Evolutionary conservation across 2,329 filamentous ascomycete species (phyloP), one percentile per base, ranked within the genome.

Genomic region (Fusarium buharicum): DNA sequence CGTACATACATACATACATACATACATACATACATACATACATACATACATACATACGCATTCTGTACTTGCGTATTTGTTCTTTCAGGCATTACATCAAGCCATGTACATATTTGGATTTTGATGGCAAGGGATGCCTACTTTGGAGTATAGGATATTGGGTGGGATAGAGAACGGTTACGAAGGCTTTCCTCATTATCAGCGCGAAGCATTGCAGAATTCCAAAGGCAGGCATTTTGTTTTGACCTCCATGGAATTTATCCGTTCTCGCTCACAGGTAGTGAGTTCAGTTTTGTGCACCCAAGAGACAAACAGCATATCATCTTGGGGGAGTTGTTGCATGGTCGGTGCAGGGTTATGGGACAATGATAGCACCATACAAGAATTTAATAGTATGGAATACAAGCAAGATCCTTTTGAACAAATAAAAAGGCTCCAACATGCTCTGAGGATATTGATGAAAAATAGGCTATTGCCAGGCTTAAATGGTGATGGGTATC

Each of bases 201-300:
- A 62, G 47, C 45, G 61, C 34, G 41, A 65, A 61, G 56, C 61
- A 64, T 64, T 52, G 36, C 55, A 62, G 50, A 36, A 65, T 55
- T 40, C 61, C 61, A 62, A 58, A 61, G 51, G 30, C 28, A 57
- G 61, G 51, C 52, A 64, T 52, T 57, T 64, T 64, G 48, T 65
- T 64, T 62, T 53, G 14, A 37, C 16, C 33, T 28, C 36, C 30
- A 41, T 64, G 50, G 46, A 48, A 39, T 18, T 31, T 38, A 40
- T 53, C 20, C 41, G 39, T 40, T 39, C 48, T 58, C 18, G 48
- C 20, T 41, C 27, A 49, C 20, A 45, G 36, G 28, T 33, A 50
- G 22, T 48, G 33, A 27, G 46, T 43, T 54, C 36, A 43, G 12
- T 62, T 62, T 61, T 24, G 51, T 46, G 44, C 16, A 46, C 44